Conservation (phyloP, 75 land plant genomes). For the Sequoia sempervirens region DNA sequence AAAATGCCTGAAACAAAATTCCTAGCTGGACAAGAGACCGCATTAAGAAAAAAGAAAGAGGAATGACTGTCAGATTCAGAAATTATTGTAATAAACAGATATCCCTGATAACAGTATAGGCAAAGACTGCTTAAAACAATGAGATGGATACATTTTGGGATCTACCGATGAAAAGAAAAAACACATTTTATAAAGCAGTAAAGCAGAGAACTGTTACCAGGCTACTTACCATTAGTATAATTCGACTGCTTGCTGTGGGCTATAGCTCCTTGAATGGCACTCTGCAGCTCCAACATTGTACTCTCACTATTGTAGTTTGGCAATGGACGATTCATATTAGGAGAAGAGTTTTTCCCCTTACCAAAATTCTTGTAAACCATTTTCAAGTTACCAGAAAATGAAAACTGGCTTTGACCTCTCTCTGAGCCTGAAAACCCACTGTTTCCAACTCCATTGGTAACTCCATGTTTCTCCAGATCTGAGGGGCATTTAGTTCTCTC, state of each 20-base stretch:
- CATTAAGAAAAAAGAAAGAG: neutral
- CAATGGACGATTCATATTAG: neutral
- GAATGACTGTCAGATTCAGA: neutral
- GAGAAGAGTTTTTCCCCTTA: neutral
- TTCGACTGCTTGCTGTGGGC: slow-evolving; percentile 34
- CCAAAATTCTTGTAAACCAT: neutral
- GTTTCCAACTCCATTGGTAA: neutral
- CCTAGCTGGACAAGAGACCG: neutral
- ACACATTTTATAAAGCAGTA: too few relatives aligned
- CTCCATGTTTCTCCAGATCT: slow-evolving; percentile 13
- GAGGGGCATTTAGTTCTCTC: slow-evolving; percentile 32
- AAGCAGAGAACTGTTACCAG: neutral
- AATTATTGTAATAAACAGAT: neutral
- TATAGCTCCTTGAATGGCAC: slow-evolving; percentile 33
- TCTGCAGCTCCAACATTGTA: slow-evolving; percentile 18
- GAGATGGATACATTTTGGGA: neutral
- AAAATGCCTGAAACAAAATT: neutral
- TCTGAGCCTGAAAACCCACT: neutral
- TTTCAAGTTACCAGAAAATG: slow-evolving; percentile 7
- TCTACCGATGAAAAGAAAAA: neutral
- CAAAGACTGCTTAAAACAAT: neutral
- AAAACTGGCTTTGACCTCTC: neutral
- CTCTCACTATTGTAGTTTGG: slow-evolving; percentile 9
- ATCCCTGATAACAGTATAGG: neutral
- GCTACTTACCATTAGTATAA: neutral